Evolutionary conservation across 116 monocot genomes (phyloP), one percentile per base, ranked within the genome.

Genomic region (Cymodocea nodosa): DNA sequence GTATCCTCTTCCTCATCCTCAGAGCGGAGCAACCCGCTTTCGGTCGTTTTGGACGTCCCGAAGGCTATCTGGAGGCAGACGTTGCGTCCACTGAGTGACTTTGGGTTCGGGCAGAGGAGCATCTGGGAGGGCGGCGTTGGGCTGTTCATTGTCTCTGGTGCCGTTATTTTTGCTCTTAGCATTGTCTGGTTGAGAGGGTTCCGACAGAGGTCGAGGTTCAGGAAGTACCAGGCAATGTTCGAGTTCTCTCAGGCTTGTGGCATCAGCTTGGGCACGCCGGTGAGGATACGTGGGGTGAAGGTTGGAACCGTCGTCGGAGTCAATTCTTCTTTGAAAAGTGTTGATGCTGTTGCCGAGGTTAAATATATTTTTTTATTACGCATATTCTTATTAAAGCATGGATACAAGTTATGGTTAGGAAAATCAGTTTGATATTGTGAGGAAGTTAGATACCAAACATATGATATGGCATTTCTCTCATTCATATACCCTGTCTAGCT

Each of bases 91-190:
- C 70, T 90, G 48, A 85, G 91, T 37, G 81, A 97, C 64, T 97
- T 85, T 55, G 95, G 95, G 59, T 90, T 85, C 58, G 95, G 95
- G 0, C 63, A 63, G 48, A 77, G 78, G 78, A 97, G 95, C 78
- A 76, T 97, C 40, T 97, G 95, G 95, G 95, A 97, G 65, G 95
- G 95, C 19, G 91, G 91, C 25, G 90, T 97, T 40, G 95, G 95
- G 18, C 68, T 97, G 63, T 97, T 97, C 70, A 62, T 90, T 74
- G 85, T 85, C 18, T 85, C 95, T 18, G 90, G 87, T 24, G 85
- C 82, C 13, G 81, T 78, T 18, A 58, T 90, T 37, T 63, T 88
- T 54, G 84, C 88, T 25, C 74, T 97, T 12, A 82, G 68, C 49
- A 23, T 97, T 51, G 87, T 76, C 10, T 97, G 95, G 95, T 78